Base-by-base conservation (phyloP, 1,284 basidiomycete genomes). In the Volvariella surrecta region DNA sequence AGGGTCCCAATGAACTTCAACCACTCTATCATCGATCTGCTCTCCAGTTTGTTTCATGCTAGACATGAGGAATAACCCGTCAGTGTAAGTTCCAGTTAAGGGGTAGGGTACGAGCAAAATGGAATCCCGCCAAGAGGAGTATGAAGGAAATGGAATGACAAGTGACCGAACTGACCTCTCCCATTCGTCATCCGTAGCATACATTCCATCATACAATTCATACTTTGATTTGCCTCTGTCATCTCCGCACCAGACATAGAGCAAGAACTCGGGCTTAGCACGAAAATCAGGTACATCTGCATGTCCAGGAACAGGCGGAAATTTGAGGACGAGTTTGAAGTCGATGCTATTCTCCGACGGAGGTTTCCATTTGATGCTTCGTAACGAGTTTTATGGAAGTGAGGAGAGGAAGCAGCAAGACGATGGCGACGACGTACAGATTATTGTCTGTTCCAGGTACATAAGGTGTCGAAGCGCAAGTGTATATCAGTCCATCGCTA, bases 311-410 rank as follows among this genome's bases (percentile, higher is more conserved):
- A 64, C 61, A 2, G 91, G 80, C 1, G 95, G 93, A 60, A 99
- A 99, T 30, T 90, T 81, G 15, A 99, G 71, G 42, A 94, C 75
- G 10, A 99, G 81, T 59, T 91, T 91, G 70, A 99, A 99, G 63
- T 99, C 96, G 57, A 99, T 88, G 2, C 92, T 93, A 62, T 99
- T 99, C 58, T 99, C 96, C 2, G 86, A 89, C 2, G 96, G 93
- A 1, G 95, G 94, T 63, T 99, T 99, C 96, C 96, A 99, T 62
- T 99, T 99, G 54, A 97, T 64, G 51, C 92, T 96, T 44, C n/a
- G 44, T 44, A n/a, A 38, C 24, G 24, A 43, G 44, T 6, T 6
- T 6, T 28, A 11, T 28, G 6, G 24, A 28, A 28, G 24, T 11
- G 24, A 28, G 17, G 39, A 48, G 40, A 44, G 43, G 16, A 6